A percentile compares a stretch with the other conserved stretches of the same genome.
Evolutionary conservation across 2,329 filamentous ascomycete species (phyloP).

Genomic region (Nectriaceae sp.): DNA sequence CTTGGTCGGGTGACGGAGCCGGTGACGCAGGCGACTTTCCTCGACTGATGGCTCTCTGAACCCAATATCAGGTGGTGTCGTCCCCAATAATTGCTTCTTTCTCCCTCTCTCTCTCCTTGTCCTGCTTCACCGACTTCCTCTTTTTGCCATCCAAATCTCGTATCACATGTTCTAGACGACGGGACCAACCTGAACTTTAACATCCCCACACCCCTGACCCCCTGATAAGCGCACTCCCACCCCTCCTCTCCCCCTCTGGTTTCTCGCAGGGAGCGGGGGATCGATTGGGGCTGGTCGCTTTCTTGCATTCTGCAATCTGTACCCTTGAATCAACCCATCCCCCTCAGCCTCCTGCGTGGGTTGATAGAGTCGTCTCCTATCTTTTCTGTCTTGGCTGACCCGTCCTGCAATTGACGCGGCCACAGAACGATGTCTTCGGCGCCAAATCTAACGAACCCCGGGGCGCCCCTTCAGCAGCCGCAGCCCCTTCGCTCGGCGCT

Average conservation of each 20-base stretch:
- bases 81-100: conserved; percentile 11
- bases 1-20: too few species aligned
- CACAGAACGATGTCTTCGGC: conserved; percentile 27
- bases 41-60: too few species aligned
- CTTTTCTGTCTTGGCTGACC: too few species aligned
- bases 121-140: not conserved
- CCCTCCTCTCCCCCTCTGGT: conserved; percentile 15
- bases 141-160: conserved; percentile 5
- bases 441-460: conserved; percentile 22
- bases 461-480: conserved; percentile 11
- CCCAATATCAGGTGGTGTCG: too few species aligned
- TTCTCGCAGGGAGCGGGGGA: conserved; percentile 19
- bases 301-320: not conserved
- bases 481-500: conserved; percentile 44
- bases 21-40: too few species aligned
- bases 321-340: not conserved
- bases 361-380: too few species aligned
- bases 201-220: not conserved
- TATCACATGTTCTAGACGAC: conserved; percentile 14
- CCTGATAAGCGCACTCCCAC: conserved; percentile 24
- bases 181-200: conserved; percentile 15
- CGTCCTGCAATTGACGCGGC: not conserved
- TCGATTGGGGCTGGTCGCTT: not conserved
- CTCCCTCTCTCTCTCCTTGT: not conserved
- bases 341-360: too few species aligned